Conservation (phyloP, 345 rosid genomes). For the Eucalyptus curtisii region DNA sequence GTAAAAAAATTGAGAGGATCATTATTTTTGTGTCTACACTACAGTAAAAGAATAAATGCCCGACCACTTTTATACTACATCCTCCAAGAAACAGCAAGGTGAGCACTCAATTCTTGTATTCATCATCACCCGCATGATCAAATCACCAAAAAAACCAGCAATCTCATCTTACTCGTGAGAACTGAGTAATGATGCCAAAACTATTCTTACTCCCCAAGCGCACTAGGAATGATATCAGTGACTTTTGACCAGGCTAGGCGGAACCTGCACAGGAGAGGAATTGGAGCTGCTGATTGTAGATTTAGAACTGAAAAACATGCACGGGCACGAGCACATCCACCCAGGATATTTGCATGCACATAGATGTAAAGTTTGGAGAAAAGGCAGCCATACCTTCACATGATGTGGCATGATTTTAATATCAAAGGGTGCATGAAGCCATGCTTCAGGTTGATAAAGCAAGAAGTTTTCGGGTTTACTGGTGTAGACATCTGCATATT, state of each 20-base stretch:
- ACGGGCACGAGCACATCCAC: not conserved
- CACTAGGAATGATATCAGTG: not conserved
- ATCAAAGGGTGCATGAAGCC: slow-evolving; percentile 88
- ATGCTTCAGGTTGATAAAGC: slow-evolving; percentile 72
- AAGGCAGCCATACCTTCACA: slow-evolving; percentile 48
- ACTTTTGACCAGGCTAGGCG: not conserved
- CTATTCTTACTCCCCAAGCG: not conserved
- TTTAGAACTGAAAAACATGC: not conserved
- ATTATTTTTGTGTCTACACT: not conserved
- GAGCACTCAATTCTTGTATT: not conserved
- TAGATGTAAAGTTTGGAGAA: not conserved
- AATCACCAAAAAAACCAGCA: not conserved
- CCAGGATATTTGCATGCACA: not conserved
- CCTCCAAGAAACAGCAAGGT: not conserved
- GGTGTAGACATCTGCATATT: slow-evolving; percentile 84
- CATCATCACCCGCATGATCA: not conserved
- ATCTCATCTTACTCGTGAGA: not conserved
- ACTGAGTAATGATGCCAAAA: not conserved
- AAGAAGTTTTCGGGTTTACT: slow-evolving; percentile 91
- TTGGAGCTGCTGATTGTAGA: not conserved
- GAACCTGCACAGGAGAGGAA: not conserved
- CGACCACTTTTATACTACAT: not conserved
- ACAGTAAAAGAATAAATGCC: not conserved
- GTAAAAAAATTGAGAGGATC: not conserved
- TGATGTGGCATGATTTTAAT: slow-evolving; percentile 98